These are phyloP conservation scores for Pelagomonas calceolata DNA, from an alignment of 108 stramenopile genomes.

Conservation along the genomic window DNA sequence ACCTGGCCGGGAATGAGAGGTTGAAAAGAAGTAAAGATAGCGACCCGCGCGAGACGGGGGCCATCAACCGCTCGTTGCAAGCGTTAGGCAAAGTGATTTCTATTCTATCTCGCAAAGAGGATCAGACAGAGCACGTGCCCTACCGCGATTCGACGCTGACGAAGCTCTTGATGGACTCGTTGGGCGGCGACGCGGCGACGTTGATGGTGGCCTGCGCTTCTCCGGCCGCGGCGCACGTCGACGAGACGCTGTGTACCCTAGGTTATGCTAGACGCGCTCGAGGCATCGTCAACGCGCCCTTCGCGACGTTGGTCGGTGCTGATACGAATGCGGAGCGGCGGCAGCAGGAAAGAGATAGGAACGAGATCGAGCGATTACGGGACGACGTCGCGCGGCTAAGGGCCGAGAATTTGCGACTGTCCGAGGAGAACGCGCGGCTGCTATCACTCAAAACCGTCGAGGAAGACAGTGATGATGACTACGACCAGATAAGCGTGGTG, in stretches of 20 bases:
- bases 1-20: slow-evolving; percentile 38
- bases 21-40: slow-evolving; percentile 19
- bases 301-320: slow-evolving; percentile 21
- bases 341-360: slow-evolving; percentile 1
- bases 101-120: background rate
- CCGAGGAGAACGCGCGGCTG: background rate
- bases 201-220: slow-evolving; percentile 40
- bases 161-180: slow-evolving; percentile 38
- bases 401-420: background rate
- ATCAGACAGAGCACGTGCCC: slow-evolving; percentile 22
- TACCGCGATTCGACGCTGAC: slow-evolving; percentile 45
- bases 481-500: too few relatives aligned
- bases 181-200: slow-evolving; percentile 33
- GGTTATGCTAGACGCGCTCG: slow-evolving; percentile 36
- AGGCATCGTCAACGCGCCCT: slow-evolving; percentile 31
- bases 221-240: slow-evolving; percentile 26
- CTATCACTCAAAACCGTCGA: too few relatives aligned
- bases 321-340: background rate
- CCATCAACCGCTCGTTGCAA: slow-evolving; percentile 20
- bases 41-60: slow-evolving; percentile 10
- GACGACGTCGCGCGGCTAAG: background rate
- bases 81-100: slow-evolving; percentile 16
- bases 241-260: slow-evolving; percentile 38
- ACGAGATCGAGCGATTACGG: background rate
- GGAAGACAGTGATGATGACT: too few relatives aligned